These are phyloP conservation scores for Trichoderma polysporum DNA, from an alignment of 2,329 filamentous ascomycete species.

Conservation along the genomic window DNA sequence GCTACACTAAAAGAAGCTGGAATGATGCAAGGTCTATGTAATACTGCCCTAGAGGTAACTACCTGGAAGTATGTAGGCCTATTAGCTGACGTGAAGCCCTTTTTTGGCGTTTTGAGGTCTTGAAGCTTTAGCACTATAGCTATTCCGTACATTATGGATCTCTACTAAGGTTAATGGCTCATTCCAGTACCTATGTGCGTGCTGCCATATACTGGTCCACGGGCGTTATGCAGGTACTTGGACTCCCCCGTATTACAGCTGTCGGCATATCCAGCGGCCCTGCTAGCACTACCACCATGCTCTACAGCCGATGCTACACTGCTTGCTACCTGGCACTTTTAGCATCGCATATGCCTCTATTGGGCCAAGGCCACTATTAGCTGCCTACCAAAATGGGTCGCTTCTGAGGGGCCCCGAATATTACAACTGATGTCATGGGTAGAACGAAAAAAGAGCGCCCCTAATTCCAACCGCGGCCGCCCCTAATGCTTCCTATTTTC, in stretches of 20 bases:
- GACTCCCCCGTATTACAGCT: neutral
- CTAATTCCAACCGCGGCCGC: conserved; percentile 1
- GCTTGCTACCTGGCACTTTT: neutral
- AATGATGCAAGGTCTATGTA: neutral
- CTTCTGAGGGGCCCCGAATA: conserved; percentile 10
- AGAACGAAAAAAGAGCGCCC: neutral
- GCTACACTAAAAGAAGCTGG: neutral
- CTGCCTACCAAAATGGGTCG: neutral
- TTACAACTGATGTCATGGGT: conserved; percentile 23
- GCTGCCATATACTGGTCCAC: neutral
- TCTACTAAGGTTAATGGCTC: neutral
- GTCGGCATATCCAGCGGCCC: neutral
- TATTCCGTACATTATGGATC: neutral
- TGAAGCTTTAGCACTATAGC: neutral
- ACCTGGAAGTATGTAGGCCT: neutral
- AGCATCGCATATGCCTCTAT: neutral
- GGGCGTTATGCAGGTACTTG: neutral
- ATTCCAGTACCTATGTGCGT: too few relatives aligned
- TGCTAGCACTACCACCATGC: neutral
- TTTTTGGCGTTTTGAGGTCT: neutral
- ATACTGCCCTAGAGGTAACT: neutral
- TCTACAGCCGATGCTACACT: neutral
- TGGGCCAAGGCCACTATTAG: neutral
- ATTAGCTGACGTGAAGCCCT: neutral
- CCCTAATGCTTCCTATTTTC: neutral